Conservation (phyloP, 2,329 filamentous ascomycete genomes). For the Alternaria triticimaculans region DNA sequence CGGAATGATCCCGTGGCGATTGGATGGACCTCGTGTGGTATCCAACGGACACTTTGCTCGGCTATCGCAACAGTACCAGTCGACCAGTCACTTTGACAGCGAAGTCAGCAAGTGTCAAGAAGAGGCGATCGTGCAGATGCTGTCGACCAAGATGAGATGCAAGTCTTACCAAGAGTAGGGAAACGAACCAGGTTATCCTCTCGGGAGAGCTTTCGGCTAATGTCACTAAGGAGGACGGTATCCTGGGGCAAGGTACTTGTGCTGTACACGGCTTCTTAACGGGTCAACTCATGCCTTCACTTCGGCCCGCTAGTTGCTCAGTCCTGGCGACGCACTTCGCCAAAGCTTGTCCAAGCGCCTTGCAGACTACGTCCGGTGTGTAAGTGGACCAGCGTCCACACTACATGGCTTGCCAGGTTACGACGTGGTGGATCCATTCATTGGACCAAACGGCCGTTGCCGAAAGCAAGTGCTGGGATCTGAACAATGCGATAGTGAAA, state of each 20-base stretch:
- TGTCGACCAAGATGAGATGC: not conserved
- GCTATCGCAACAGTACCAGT: slow-evolving; percentile 22
- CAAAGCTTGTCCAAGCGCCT: slow-evolving; percentile 42
- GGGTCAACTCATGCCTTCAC: slow-evolving; percentile 21
- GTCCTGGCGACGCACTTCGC: slow-evolving; percentile 32
- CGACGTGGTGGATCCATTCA: slow-evolving; percentile 18
- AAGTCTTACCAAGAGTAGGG: not conserved
- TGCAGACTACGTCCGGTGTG: slow-evolving; percentile 42
- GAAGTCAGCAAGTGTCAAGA: slow-evolving; percentile 26
- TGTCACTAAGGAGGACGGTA: slow-evolving; percentile 7
- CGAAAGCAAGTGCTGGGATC: slow-evolving; percentile 24
- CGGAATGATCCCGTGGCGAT: slow-evolving; percentile 29
- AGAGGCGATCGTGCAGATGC: not conserved
- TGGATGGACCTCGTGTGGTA: slow-evolving; percentile 25
- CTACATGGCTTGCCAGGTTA: slow-evolving; percentile 32
- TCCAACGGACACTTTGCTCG: slow-evolving; percentile 31
- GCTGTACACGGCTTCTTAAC: slow-evolving; percentile 26
- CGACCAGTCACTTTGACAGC: slow-evolving; percentile 22
- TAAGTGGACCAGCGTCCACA: slow-evolving; percentile 29
- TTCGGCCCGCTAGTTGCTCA: slow-evolving; percentile 31
- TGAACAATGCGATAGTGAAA: slow-evolving; percentile 32
- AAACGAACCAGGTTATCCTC: not conserved
- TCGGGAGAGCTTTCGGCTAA: not conserved
- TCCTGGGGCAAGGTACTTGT: slow-evolving; percentile 21
- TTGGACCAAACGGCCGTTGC: slow-evolving; percentile 31